Percentiles rank a stretch among this genome's conserved stretches.
Evolutionary conservation across 2,329 filamentous ascomycete genomes (phyloP).

Genomic region (Mariannaea elegans): DNA sequence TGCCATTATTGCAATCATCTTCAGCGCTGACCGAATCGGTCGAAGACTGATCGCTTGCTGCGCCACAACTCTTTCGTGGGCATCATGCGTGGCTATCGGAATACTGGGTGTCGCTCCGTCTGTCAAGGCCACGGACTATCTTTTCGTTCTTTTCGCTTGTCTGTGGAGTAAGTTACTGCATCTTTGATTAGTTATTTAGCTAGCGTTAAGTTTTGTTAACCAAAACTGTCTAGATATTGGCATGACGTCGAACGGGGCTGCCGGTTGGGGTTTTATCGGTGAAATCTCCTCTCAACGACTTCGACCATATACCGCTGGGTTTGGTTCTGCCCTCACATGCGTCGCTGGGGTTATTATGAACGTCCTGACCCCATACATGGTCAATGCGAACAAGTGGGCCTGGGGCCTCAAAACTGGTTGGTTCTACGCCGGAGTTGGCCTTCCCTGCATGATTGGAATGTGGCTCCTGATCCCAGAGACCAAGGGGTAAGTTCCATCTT

Average conservation of each 20-base stretch:
- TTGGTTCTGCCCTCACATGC: slow-evolving; percentile 40
- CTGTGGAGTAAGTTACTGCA: slow-evolving; percentile 23
- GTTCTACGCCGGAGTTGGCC: slow-evolving; percentile 40
- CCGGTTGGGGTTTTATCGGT: slow-evolving; percentile 41
- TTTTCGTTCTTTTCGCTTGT: slow-evolving; percentile 23
- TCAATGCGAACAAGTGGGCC: slow-evolving; percentile 41
- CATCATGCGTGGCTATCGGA: slow-evolving; percentile 17
- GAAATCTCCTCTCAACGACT: slow-evolving; percentile 49
- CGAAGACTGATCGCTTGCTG: slow-evolving; percentile 22
- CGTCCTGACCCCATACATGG: slow-evolving; percentile 42
- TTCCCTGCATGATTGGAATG: slow-evolving; percentile 15
- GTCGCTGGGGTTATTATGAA: slow-evolving; percentile 37
- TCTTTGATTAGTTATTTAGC: not conserved
- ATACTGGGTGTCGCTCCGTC: slow-evolving; percentile 23
- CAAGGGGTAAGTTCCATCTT: not conserved
- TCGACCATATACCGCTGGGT: slow-evolving; percentile 42
- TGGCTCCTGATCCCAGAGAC: slow-evolving; percentile 14
- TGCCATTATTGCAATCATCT: slow-evolving; percentile 20
- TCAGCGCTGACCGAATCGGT: slow-evolving; percentile 19
- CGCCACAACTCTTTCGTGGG: slow-evolving; percentile 22
- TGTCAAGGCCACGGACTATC: slow-evolving; percentile 15
- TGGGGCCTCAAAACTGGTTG: slow-evolving; percentile 44
- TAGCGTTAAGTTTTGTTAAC: not conserved
- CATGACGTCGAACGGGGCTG: slow-evolving; percentile 29
- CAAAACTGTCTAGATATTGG: not conserved